phyloP scores from a whole-genome alignment of 805 yeast species.

The Metschnikowia picachoensis region DNA sequence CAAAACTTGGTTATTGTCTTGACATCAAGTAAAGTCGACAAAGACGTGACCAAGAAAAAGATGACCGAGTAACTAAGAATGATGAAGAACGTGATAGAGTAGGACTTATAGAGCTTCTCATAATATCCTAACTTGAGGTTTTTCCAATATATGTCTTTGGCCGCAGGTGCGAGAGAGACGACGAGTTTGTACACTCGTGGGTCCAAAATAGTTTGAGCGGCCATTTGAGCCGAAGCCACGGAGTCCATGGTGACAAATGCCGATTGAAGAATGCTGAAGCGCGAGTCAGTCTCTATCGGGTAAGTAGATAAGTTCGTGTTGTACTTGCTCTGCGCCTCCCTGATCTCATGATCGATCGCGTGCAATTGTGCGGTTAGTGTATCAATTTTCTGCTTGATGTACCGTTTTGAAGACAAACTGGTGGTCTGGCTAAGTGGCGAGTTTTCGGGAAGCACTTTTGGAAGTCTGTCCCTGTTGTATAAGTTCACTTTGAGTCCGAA shows the following conservation, averaged over 20 bases:
- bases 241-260: constrained; percentile 50
- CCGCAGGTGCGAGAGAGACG: constrained; percentile 45
- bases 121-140: constrained; percentile 42
- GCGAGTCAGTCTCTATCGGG: constrained; percentile 23
- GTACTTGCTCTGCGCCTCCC: constrained; percentile 29
- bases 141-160: constrained; percentile 43
- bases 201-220: constrained; percentile 44
- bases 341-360: constrained; percentile 38
- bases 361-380: constrained; percentile 32
- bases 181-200: constrained; percentile 43
- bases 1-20: constrained; percentile 53
- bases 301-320: constrained; percentile 25
- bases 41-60: constrained; percentile 52
- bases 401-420: constrained; percentile 9
- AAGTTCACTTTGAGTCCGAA: constrained; percentile 43
- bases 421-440: constrained; percentile 12
- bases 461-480: constrained; percentile 30
- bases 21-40: constrained; percentile 53
- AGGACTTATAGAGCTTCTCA: constrained; percentile 35
- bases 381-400: constrained; percentile 28
- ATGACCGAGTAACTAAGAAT: constrained; percentile 48
- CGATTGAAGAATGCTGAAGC: constrained; percentile 38
- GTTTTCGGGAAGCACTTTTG: constrained; percentile 27
- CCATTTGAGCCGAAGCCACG: constrained; percentile 48
- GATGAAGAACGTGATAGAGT: constrained; percentile 41